These are phyloP conservation scores for Bretziella fagacearum DNA, from an alignment of 2,329 filamentous ascomycete species.

Conservation along the genomic window DNA sequence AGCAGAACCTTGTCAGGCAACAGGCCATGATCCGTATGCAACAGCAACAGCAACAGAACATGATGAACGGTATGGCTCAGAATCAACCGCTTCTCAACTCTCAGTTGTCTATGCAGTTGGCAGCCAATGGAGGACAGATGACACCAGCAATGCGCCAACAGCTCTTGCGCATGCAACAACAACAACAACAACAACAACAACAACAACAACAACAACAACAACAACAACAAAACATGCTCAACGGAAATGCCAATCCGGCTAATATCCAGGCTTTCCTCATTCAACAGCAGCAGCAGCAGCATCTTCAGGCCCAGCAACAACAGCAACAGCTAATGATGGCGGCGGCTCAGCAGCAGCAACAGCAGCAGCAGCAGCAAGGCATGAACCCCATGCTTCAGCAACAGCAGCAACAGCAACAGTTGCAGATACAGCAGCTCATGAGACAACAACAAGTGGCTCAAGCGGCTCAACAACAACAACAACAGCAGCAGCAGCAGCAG, in stretches of 20 bases:
- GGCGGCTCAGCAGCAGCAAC: constrained; percentile 22
- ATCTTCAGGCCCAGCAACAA: constrained; percentile 21
- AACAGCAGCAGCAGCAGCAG: constrained; percentile 17
- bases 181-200: neutral
- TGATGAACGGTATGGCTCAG: neutral
- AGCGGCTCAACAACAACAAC: constrained; percentile 7
- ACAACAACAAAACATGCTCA: no score
- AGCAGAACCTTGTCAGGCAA: neutral
- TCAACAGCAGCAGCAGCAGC: constrained; percentile 20
- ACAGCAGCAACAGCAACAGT: constrained; percentile 5
- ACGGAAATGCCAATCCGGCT: constrained; percentile 18
- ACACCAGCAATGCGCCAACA: constrained; percentile 14
- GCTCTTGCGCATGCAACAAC: neutral
- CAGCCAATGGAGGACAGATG: neutral
- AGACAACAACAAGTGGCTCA: constrained; percentile 3
- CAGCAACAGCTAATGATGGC: constrained; percentile 13
- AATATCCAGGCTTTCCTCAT: constrained; percentile 20
- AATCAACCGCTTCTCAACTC: neutral
- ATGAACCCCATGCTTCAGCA: constrained; percentile 5
- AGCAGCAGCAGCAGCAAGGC: neutral
- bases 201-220: neutral
- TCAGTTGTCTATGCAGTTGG: neutral
- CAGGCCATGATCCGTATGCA: neutral
- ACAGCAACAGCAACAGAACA: constrained; percentile 19
- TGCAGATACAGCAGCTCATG: neutral